Evolutionary conservation across 2,329 filamentous ascomycete species (phyloP).

Genomic region (Aspergillus sp.): DNA sequence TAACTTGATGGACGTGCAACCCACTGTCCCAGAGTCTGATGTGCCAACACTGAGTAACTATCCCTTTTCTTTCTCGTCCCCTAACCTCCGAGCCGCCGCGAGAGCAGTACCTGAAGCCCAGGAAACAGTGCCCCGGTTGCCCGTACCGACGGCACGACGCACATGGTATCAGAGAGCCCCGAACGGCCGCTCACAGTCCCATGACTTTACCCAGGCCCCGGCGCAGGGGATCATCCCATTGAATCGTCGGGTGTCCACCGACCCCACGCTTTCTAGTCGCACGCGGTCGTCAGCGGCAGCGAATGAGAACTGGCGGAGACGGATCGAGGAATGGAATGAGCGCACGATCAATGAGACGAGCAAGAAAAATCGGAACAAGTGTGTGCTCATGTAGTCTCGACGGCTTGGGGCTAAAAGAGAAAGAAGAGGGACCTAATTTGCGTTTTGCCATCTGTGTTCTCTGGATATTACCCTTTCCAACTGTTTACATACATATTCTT

Average conservation of each 20-base stretch:
- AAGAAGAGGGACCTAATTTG: neutral
- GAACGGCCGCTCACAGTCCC: constrained; percentile 13
- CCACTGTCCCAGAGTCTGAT: constrained; percentile 1
- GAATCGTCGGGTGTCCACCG: constrained; percentile 25
- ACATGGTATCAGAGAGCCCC: constrained; percentile 4
- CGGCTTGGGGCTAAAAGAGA: neutral
- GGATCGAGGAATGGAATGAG: constrained; percentile 35
- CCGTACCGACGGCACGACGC: neutral
- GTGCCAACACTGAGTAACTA: constrained; percentile 14
- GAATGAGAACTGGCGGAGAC: constrained; percentile 29
- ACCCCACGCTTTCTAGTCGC: constrained; percentile 16
- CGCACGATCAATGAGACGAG: constrained; percentile 29
- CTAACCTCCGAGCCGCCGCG: constrained; percentile 21
- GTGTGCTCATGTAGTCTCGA: constrained; percentile 28
- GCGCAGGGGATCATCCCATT: constrained; percentile 6
- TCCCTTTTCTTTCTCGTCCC: constrained; percentile 26
- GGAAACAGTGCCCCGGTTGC: constrained; percentile 5
- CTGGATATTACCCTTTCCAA: no score
- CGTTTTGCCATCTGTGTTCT: no score
- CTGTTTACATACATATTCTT: no score
- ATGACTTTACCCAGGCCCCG: constrained; percentile 8
- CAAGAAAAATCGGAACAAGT: constrained; percentile 27
- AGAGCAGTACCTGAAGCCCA: constrained; percentile 6
- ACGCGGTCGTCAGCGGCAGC: constrained; percentile 20
- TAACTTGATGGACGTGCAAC: neutral